phyloP scores from a whole-genome alignment of 1,139 yeast genomes.

The Kodamaea anthophila region DNA sequence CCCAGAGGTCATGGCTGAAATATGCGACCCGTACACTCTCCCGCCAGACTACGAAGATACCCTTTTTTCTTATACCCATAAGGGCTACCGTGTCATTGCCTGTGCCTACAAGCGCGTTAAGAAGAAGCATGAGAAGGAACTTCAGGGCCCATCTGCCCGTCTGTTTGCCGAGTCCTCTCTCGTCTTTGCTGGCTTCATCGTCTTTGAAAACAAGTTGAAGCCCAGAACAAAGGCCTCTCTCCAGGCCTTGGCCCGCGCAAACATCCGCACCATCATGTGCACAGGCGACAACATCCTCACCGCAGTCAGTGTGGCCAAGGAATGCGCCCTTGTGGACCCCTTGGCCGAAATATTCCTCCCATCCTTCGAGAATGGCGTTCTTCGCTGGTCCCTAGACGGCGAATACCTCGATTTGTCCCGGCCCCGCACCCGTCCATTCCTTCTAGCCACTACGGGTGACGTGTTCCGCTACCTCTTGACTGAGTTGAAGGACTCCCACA shows the following conservation, averaged over 20 bases:
- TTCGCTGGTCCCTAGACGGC: constrained; percentile 59
- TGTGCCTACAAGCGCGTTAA: constrained; percentile 63
- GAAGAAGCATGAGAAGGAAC: constrained; percentile 11
- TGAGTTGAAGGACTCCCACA: constrained; percentile 34
- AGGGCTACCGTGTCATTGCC: constrained; percentile 92
- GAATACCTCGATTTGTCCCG: constrained; percentile 26
- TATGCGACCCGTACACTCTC: constrained; percentile 63
- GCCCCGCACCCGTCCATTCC: too few species aligned
- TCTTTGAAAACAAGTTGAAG: constrained; percentile 88
- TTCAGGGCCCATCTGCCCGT: constrained; percentile 54
- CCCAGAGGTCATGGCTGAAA: constrained; percentile 85
- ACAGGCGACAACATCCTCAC: constrained; percentile 95
- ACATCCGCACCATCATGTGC: constrained; percentile 86
- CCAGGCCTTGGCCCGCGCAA: constrained; percentile 53
- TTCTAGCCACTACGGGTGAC: constrained; percentile 92
- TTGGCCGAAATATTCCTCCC: constrained; percentile 61
- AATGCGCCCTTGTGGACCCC: constrained; percentile 59
- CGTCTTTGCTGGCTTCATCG: constrained; percentile 77
- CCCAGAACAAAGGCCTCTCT: constrained; percentile 60
- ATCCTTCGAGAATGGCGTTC: constrained; percentile 33
- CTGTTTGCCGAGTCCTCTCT: constrained; percentile 62
- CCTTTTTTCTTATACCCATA: constrained; percentile 79
- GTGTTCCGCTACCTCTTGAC: constrained; percentile 73
- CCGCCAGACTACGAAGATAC: constrained; percentile 72
- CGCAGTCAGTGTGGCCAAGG: constrained; percentile 88